A percentile compares a stretch with the other conserved stretches of the same genome.
Evolutionary conservation across 2,329 filamentous ascomycete genomes (phyloP).

Genomic region (Emmonsia crescens): DNA sequence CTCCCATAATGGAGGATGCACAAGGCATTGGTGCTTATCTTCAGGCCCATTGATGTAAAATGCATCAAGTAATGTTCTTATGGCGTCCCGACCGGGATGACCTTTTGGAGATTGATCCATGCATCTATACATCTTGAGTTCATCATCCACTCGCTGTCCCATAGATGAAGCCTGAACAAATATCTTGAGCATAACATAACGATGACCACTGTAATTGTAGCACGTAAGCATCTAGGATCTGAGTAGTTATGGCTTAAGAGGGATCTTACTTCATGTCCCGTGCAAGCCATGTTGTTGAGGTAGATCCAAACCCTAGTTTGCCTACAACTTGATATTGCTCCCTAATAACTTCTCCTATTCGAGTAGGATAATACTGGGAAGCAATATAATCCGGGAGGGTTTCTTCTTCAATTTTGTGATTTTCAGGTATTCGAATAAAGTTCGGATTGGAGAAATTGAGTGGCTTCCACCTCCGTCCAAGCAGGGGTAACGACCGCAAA

Average conservation of each 20-base stretch:
- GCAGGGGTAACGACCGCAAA: constrained; percentile 16
- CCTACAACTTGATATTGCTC: constrained; percentile 25
- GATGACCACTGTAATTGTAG: constrained; percentile 13
- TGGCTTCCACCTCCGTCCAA: constrained; percentile 21
- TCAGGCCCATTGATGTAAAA: constrained; percentile 25
- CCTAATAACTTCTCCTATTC: constrained; percentile 22
- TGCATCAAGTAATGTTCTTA: constrained; percentile 24
- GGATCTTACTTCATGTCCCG: constrained; percentile 23
- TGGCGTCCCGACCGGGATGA: constrained; percentile 21
- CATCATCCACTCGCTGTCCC: constrained; percentile 22
- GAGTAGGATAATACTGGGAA: constrained; percentile 20
- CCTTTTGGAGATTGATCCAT: constrained; percentile 19
- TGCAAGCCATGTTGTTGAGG: constrained; percentile 29
- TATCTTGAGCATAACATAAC: constrained; percentile 24
- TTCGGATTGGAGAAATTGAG: constrained; percentile 24
- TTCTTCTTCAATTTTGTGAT: constrained; percentile 24
- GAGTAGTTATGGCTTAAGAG: constrained; percentile 1
- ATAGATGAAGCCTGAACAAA: constrained; percentile 19
- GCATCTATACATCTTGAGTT: constrained; percentile 34
- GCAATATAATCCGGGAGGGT: constrained; percentile 19
- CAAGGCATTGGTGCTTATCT: constrained; percentile 26
- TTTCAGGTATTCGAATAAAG: constrained; percentile 16
- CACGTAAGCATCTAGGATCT: neutral
- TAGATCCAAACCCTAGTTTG: constrained; percentile 28
- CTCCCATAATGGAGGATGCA: constrained; percentile 35